Evolutionary conservation across 1,139 yeast genomes (phyloP).

Genomic region (Geotrichum phurueaensis): DNA sequence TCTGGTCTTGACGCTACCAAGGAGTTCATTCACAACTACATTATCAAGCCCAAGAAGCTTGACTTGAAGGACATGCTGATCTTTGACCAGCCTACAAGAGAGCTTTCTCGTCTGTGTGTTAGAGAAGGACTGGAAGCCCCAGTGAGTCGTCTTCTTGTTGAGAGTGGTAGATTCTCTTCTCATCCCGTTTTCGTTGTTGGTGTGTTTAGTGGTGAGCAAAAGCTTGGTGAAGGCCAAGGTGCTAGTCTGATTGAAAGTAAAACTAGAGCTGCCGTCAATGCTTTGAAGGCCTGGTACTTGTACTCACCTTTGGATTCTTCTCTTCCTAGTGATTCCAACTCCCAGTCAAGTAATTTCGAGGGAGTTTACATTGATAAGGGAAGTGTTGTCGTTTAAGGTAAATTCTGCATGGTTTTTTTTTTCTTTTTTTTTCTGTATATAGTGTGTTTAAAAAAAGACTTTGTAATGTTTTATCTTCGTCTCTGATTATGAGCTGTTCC

Average conservation of each 20-base stretch:
- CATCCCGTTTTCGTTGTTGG: slow-evolving; percentile 90
- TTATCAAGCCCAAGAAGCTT: slow-evolving; percentile 65
- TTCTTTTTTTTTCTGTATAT: not conserved
- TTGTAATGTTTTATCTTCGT: not conserved
- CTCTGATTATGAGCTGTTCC: not conserved
- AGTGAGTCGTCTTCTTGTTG: slow-evolving; percentile 77
- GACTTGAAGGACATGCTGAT: slow-evolving; percentile 68
- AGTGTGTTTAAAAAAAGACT: slow-evolving; percentile 1
- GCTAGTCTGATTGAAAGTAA: slow-evolving; percentile 88
- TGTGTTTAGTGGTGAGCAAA: slow-evolving; percentile 74
- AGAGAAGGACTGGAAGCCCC: slow-evolving; percentile 75
- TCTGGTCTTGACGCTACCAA: slow-evolving; percentile 55
- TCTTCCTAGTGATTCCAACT: slow-evolving; percentile 54
- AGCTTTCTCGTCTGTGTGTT: slow-evolving; percentile 69
- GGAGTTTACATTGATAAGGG: slow-evolving; percentile 41
- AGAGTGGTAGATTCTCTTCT: slow-evolving; percentile 81
- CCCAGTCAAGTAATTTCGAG: slow-evolving; percentile 31
- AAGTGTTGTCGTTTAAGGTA: slow-evolving; percentile 37
- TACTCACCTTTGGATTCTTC: slow-evolving; percentile 39
- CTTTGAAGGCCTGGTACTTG: slow-evolving; percentile 78
- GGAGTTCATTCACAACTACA: slow-evolving; percentile 61
- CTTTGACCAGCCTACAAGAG: slow-evolving; percentile 81
- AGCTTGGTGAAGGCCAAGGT: slow-evolving; percentile 94
- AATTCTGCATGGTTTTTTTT: not conserved
- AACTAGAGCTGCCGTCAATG: slow-evolving; percentile 84